Conservation (phyloP, 495 filamentous ascomycete species). For the Coniosporium apollinis region DNA sequence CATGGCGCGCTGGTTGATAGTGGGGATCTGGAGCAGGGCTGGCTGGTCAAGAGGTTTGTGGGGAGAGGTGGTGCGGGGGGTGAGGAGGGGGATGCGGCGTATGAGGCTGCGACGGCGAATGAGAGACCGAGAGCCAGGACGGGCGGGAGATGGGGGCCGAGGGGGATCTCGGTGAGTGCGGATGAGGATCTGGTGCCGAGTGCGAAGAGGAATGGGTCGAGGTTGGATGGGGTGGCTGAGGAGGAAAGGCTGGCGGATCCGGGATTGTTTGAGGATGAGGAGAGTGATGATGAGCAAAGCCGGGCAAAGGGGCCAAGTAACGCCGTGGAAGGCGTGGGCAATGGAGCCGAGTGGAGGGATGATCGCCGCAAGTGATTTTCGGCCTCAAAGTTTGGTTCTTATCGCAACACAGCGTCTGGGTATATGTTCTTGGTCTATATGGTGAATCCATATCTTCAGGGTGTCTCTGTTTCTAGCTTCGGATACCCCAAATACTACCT, state of each 20-base stretch:
- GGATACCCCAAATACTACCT: too few species aligned
- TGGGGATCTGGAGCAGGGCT: conserved; percentile 72
- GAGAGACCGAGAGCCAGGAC: neutral
- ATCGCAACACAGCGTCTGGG: too few species aligned
- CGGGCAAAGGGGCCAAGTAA: neutral
- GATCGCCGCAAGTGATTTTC: neutral
- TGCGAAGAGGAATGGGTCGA: neutral
- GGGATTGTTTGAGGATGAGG: conserved; percentile 12
- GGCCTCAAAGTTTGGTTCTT: too few species aligned
- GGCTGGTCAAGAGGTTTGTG: conserved; percentile 40
- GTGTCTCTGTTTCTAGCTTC: too few species aligned
- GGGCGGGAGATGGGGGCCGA: conserved; percentile 12
- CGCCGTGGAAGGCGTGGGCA: neutral
- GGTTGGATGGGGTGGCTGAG: neutral
- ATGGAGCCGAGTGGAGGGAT: neutral
- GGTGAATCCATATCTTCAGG: too few species aligned
- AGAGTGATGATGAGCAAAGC: conserved; percentile 6
- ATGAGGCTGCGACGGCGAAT: conserved; percentile 6
- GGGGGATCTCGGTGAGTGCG: conserved; percentile 16
- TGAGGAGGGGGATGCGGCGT: conserved; percentile 9
- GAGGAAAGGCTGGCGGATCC: conserved; percentile 12
- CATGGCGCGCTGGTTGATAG: conserved; percentile 84
- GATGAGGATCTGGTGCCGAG: conserved; percentile 5
- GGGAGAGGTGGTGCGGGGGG: conserved; percentile 8
- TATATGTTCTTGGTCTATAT: too few species aligned